These are phyloP conservation scores for Globisporangium polare DNA, from an alignment of 352 stramenopile species.

Conservation along the genomic window DNA sequence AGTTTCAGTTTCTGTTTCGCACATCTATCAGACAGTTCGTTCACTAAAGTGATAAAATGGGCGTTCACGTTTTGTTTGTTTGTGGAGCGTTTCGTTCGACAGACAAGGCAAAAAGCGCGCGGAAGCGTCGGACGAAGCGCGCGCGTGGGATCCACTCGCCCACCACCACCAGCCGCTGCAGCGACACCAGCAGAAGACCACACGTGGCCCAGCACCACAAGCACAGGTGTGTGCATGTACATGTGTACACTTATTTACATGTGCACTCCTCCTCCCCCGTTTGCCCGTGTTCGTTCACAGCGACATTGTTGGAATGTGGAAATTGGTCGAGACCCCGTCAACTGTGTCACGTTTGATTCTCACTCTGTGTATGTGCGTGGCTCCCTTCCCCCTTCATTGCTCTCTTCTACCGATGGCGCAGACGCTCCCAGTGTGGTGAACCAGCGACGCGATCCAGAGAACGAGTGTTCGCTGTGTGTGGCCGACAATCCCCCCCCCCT, in stretches of 20 bases:
- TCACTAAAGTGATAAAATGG: too few species aligned
- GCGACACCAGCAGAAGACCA: background rate
- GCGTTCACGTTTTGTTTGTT: background rate
- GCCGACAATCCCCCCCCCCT: background rate
- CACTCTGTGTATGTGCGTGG: background rate
- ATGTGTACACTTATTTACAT: background rate
- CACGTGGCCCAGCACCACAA: background rate
- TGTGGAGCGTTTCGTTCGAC: constrained; percentile 3
- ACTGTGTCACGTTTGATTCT: background rate
- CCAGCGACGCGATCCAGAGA: background rate
- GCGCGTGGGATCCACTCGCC: background rate
- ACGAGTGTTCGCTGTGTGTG: background rate
- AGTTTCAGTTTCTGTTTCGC: too few species aligned
- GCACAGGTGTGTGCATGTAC: background rate
- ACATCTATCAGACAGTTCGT: too few species aligned
- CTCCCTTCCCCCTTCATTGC: background rate
- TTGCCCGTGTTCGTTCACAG: background rate
- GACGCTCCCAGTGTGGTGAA: background rate
- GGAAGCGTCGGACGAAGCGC: constrained; percentile 7
- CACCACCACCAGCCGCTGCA: background rate
- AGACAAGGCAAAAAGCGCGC: constrained; percentile 8
- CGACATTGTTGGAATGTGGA: constrained; percentile 7
- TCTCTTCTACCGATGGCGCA: background rate
- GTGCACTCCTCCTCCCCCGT: background rate
- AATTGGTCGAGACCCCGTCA: background rate